These are phyloP conservation scores for Odonthalia washingtoniensis DNA, from an alignment of 31 red algal genomes.

Conservation along the genomic window DNA sequence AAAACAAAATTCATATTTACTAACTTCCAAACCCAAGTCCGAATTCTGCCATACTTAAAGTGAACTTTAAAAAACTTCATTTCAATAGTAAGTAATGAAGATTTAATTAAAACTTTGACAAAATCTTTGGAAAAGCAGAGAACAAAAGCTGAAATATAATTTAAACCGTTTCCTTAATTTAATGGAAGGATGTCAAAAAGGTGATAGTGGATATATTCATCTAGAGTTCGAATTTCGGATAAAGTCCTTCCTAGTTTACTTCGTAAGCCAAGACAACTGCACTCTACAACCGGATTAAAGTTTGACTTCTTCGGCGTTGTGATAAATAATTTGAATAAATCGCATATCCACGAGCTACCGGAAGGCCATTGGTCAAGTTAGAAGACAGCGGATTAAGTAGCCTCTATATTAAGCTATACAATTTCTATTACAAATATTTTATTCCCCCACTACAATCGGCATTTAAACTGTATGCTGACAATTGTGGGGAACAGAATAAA, in stretches of 20 bases:
- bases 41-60: too few species aligned
- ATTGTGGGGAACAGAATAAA: slow-evolving; percentile 31
- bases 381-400: slow-evolving; percentile 48
- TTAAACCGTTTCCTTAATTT: not conserved
- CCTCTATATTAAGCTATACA: slow-evolving; percentile 18
- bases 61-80: too few species aligned
- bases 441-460: not conserved
- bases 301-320: too few species aligned
- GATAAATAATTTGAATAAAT: too few species aligned
- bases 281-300: too few species aligned
- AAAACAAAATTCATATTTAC: too few species aligned
- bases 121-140: not conserved
- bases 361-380: slow-evolving; percentile 39
- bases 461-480: slow-evolving; percentile 41
- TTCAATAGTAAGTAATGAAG: too few species aligned
- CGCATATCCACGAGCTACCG: not conserved
- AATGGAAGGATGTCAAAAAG: not conserved
- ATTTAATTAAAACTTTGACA: too few species aligned
- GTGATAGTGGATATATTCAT: not conserved
- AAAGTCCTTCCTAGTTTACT: too few species aligned
- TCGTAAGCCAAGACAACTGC: too few species aligned
- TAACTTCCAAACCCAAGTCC: too few species aligned
- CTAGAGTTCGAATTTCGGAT: slow-evolving; percentile 34
- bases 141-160: not conserved
- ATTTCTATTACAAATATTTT: slow-evolving; percentile 10